A percentile compares a stretch with the other conserved stretches of the same genome.
These are phyloP conservation scores for Cyclanthera cordifolia DNA, from an alignment of 306 rosid genomes.

Conservation along the genomic window DNA sequence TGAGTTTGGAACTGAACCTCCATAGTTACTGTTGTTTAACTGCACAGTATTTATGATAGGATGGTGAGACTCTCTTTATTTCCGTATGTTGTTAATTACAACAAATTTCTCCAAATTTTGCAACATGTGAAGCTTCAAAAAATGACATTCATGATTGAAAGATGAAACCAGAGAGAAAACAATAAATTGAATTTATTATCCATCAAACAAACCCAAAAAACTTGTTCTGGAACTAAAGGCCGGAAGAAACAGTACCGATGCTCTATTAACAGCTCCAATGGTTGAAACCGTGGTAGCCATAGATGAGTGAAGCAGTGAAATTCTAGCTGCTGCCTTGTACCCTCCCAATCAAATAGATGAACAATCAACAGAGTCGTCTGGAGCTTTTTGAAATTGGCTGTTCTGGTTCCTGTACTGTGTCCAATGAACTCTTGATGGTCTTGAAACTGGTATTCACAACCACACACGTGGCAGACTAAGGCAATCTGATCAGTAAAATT, in stretches of 20 bases:
- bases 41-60: slow-evolving; percentile 18
- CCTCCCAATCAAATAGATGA: not conserved
- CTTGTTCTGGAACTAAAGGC: not conserved
- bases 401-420: not conserved
- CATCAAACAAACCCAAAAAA: not conserved
- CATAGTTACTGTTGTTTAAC: slow-evolving; percentile 36
- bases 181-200: not conserved
- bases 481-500: not conserved
- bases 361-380: not conserved
- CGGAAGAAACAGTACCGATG: slow-evolving; percentile 35
- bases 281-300: slow-evolving; percentile 58
- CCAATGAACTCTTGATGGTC: slow-evolving; percentile 1
- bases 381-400: not conserved
- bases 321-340: not conserved
- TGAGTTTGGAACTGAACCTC: slow-evolving; percentile 24
- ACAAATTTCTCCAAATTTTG: not conserved
- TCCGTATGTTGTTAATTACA: not conserved
- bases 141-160: not conserved
- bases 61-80: not conserved
- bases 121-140: too few species aligned
- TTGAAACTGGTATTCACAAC: slow-evolving; percentile 1
- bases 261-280: slow-evolving; percentile 35
- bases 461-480: not conserved
- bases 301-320: slow-evolving; percentile 9
- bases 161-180: not conserved